Conservation (phyloP, 805 yeast genomes). For the Cyberlindnera euphorbiiphila region DNA sequence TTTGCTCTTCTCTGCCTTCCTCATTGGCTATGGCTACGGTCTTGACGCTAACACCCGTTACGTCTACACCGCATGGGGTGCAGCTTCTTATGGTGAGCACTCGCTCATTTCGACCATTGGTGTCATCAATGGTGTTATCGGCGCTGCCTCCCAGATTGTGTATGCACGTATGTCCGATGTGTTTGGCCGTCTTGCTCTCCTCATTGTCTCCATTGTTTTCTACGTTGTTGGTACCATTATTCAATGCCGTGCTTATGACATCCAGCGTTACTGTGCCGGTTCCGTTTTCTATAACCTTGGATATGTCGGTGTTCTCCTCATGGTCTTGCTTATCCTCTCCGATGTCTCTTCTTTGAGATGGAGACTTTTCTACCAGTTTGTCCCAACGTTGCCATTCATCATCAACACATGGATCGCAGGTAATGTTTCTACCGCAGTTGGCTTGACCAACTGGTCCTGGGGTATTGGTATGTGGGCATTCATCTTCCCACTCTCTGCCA, state of each 20-base stretch:
- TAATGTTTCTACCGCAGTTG: conserved; percentile 41
- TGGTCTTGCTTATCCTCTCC: conserved; percentile 54
- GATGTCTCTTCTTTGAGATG: conserved; percentile 68
- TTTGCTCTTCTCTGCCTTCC: conserved; percentile 42
- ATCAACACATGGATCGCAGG: conserved; percentile 80
- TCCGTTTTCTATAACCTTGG: conserved; percentile 52
- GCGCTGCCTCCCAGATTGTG: conserved; percentile 63
- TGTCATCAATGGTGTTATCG: conserved; percentile 55
- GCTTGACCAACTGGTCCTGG: conserved; percentile 54
- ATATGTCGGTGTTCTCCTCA: conserved; percentile 58
- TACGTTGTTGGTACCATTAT: conserved; percentile 62
- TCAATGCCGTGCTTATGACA: conserved; percentile 55
- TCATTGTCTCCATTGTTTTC: conserved; percentile 46
- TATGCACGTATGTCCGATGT: conserved; percentile 62
- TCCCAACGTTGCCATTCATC: conserved; percentile 69
- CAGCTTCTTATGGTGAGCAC: conserved; percentile 49
- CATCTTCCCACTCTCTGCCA: conserved; percentile 59
- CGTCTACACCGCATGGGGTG: conserved; percentile 51
- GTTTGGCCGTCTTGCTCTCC: conserved; percentile 59
- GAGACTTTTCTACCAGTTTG: conserved; percentile 61
- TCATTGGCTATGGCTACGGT: conserved; percentile 52
- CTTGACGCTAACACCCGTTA: conserved; percentile 48
- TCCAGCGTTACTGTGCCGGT: conserved; percentile 61
- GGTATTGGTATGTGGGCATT: conserved; percentile 80
- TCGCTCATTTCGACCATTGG: conserved; percentile 56